phyloP scores from a whole-genome alignment of 2,329 filamentous ascomycete species.

The Stagonosporopsis cucurbitacearum region DNA sequence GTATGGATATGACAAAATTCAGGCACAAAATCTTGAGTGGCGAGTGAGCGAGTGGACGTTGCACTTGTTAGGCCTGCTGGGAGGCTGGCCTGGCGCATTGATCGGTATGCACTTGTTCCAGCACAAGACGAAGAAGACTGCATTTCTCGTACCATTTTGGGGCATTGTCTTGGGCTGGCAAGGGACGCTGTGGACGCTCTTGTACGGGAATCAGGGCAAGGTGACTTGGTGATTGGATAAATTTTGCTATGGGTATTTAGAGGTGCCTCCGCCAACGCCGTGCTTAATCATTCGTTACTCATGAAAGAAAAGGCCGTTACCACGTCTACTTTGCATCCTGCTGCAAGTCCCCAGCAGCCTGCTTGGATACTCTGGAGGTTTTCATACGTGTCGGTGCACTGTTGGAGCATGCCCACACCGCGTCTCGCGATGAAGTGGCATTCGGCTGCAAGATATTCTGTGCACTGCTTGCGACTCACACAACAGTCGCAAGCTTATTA shows the following conservation, averaged over 20 bases:
- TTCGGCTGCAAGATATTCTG: slow-evolving; percentile 30
- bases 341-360: slow-evolving; percentile 15
- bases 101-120: slow-evolving; percentile 46
- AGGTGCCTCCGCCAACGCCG: slow-evolving; percentile 4
- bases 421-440: slow-evolving; percentile 14
- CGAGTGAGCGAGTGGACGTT: slow-evolving; percentile 41
- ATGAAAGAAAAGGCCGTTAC: slow-evolving; percentile 13
- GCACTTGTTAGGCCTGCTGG: slow-evolving; percentile 36
- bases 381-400: slow-evolving; percentile 28
- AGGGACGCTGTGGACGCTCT: slow-evolving; percentile 27
- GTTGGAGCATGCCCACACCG: slow-evolving; percentile 22
- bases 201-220: slow-evolving; percentile 10
- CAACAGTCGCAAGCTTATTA: slow-evolving; percentile 35
- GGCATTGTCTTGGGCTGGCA: slow-evolving; percentile 40
- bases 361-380: slow-evolving; percentile 19
- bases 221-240: slow-evolving; percentile 10
- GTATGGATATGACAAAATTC: slow-evolving; percentile 48
- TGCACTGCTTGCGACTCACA: slow-evolving; percentile 32
- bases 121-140: slow-evolving; percentile 44
- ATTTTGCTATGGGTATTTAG: slow-evolving; percentile 4
- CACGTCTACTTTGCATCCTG: slow-evolving; percentile 14
- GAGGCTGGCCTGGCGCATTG: slow-evolving; percentile 46
- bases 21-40: slow-evolving; percentile 42
- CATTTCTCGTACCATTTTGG: slow-evolving; percentile 43
- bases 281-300: slow-evolving; percentile 5